A percentile compares a stretch with the other conserved stretches of the same genome.
Conservation (phyloP, 805 yeast species). For the Cyberlindnera lachancei region DNA sequence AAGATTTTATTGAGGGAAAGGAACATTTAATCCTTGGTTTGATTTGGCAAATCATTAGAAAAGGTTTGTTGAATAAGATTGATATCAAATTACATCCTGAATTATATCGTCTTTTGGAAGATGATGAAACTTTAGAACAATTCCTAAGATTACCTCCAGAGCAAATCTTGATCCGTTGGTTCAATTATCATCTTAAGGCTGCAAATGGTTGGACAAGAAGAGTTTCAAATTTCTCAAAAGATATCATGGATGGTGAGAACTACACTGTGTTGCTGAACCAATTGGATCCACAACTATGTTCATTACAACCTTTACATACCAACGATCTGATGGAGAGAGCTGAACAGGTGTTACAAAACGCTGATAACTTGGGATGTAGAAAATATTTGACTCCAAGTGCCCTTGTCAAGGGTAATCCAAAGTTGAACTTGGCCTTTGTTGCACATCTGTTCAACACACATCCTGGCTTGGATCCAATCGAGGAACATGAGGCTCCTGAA, state of each 20-base stretch:
- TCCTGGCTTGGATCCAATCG: constrained; percentile 95
- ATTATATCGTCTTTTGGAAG: constrained; percentile 86
- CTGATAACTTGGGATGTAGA: constrained; percentile 87
- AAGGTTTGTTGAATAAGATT: constrained; percentile 89
- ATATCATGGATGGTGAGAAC: constrained; percentile 91
- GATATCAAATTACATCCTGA: constrained; percentile 97
- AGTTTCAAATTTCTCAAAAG: constrained; percentile 79
- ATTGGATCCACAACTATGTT: constrained; percentile 76
- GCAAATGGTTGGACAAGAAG: constrained; percentile 86
- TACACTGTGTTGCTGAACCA: constrained; percentile 87
- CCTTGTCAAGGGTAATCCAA: constrained; percentile 92
- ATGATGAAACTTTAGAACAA: constrained; percentile 95
- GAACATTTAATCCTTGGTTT: constrained; percentile 87
- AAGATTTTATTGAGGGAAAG: constrained; percentile 90
- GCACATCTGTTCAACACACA: constrained; percentile 95
- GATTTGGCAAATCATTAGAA: constrained; percentile 95
- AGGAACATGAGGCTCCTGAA: constrained; percentile 84
- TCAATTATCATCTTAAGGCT: constrained; percentile 89
- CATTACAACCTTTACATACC: constrained; percentile 75
- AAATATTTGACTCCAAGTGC: constrained; percentile 93
- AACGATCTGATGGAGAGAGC: constrained; percentile 73
- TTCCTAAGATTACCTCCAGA: constrained; percentile 96
- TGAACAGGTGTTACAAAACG: constrained; percentile 75
- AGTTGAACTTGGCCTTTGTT: constrained; percentile 92
- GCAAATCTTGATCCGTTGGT: constrained; percentile 94